Percentiles rank a stretch among this genome's conserved stretches.
Conservation (phyloP, 2,329 filamentous ascomycete genomes). For the Cladobotryum mycophilum region DNA sequence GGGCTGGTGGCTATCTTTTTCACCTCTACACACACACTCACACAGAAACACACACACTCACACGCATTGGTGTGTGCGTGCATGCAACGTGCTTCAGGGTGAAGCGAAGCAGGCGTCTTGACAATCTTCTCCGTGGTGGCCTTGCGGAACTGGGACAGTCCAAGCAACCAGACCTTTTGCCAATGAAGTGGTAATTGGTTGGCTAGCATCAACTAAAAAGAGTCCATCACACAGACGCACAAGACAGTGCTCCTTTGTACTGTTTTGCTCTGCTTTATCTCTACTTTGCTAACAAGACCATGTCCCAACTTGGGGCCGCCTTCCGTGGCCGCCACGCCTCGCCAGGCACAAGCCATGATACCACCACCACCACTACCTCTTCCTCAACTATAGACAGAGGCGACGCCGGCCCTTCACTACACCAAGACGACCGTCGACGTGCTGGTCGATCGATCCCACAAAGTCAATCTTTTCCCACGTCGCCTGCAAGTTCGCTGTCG, state of each 20-base stretch:
- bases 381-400: not conserved
- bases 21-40: no score
- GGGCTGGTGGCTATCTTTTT: no score
- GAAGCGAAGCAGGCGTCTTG: conserved; percentile 29
- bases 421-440: not conserved
- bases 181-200: conserved; percentile 5
- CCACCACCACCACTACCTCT: not conserved
- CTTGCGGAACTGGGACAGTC: conserved; percentile 5
- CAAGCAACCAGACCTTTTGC: conserved; percentile 2
- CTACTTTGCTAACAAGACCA: not conserved
- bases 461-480: conserved; percentile 9
- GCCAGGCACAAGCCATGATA: no score
- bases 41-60: no score
- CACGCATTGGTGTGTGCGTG: conserved; percentile 12
- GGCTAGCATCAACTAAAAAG: no score
- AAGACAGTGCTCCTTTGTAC: not conserved
- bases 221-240: no score
- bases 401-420: conserved; percentile 2
- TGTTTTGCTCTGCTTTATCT: no score
- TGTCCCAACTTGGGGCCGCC: not conserved
- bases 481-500: conserved; percentile 5
- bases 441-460: conserved; percentile 1
- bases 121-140: conserved; percentile 22
- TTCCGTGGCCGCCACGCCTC: not conserved
- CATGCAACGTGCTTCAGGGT: conserved; percentile 45